These are phyloP conservation scores for Deakozyma indianensis DNA, from an alignment of 805 yeast species.

Conservation along the genomic window DNA sequence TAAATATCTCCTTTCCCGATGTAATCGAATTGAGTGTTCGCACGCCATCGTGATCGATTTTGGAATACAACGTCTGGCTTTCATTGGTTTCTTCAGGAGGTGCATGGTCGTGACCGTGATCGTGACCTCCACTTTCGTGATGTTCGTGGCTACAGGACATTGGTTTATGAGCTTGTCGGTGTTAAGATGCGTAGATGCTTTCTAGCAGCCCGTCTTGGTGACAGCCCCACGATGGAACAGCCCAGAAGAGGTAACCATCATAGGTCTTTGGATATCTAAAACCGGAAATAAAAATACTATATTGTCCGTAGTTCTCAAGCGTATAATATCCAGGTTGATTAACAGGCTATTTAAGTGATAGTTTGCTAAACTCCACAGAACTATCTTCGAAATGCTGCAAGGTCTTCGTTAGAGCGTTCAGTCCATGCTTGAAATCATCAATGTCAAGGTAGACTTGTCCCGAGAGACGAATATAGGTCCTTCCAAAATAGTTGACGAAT, in stretches of 20 bases:
- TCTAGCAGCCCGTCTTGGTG: too few species aligned
- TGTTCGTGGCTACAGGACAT: constrained; percentile 17
- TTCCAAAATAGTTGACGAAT: constrained; percentile 26
- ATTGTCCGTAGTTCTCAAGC: too few species aligned
- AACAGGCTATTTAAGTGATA: background rate
- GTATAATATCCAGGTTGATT: too few species aligned
- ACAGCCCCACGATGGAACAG: too few species aligned
- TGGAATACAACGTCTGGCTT: constrained; percentile 38
- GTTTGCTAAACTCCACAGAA: too few species aligned
- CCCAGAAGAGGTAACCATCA: too few species aligned
- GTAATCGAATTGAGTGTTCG: constrained; percentile 50
- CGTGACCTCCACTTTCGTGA: constrained; percentile 16
- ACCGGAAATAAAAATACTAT: too few species aligned
- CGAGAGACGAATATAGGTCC: constrained; percentile 35
- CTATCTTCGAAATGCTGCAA: constrained; percentile 13
- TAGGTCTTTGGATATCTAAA: too few species aligned
- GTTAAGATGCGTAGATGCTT: too few species aligned
- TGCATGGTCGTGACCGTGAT: constrained; percentile 34
- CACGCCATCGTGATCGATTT: constrained; percentile 46
- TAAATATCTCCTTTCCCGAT: constrained; percentile 41
- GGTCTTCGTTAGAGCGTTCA: constrained; percentile 24
- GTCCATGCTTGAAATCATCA: constrained; percentile 36
- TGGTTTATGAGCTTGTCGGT: background rate
- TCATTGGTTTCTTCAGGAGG: constrained; percentile 58
- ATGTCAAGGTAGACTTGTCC: constrained; percentile 48